These are phyloP conservation scores for Abrus precatorius DNA, from an alignment of 306 rosid genomes.

Conservation along the genomic window DNA sequence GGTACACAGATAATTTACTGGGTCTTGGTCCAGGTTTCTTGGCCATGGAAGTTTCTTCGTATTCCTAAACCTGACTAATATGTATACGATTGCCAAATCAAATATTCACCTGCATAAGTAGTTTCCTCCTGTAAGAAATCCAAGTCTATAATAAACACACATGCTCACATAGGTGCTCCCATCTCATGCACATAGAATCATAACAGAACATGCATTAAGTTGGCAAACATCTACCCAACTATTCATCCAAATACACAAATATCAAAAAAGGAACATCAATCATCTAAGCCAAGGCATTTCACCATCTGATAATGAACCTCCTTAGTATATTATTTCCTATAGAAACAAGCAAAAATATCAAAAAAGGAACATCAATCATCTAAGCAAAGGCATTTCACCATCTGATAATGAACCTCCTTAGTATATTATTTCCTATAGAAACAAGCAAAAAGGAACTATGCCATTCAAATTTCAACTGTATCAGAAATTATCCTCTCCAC, in stretches of 20 bases:
- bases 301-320: constrained; percentile 26
- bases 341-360: not conserved
- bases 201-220: constrained; percentile 11
- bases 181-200: constrained; percentile 12
- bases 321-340: constrained; percentile 16
- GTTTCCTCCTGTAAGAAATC: constrained; percentile 49
- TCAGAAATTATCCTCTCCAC: constrained; percentile 7
- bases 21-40: constrained; percentile 63
- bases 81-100: constrained; percentile 46
- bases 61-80: constrained; percentile 48
- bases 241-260: not conserved
- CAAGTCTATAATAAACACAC: constrained; percentile 40
- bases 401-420: constrained; percentile 24
- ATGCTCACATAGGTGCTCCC: not conserved
- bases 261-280: not conserved
- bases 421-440: constrained; percentile 20
- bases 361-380: not conserved
- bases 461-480: not conserved
- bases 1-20: constrained; percentile 79
- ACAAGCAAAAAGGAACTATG: not conserved
- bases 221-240: constrained; percentile 29
- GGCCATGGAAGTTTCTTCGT: constrained; percentile 72
- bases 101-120: constrained; percentile 51
- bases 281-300: not conserved
- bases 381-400: constrained; percentile 14